Percentiles rank a stretch among this genome's conserved stretches.
Conservation (phyloP, 2,329 filamentous ascomycete genomes). For the Cercospora sp. region DNA sequence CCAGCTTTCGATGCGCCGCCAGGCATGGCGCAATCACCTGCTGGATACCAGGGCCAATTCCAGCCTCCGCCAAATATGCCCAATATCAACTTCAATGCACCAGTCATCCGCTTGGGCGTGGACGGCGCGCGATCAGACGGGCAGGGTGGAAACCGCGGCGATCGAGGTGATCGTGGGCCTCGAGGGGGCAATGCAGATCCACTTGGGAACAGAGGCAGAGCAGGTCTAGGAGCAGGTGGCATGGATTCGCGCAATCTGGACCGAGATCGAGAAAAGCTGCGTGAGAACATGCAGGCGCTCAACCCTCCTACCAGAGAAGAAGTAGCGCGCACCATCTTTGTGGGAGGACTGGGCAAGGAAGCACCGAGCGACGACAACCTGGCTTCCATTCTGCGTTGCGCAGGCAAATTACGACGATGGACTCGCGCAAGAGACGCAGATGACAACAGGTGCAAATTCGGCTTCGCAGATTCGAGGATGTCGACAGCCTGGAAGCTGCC, state of each 20-base stretch:
- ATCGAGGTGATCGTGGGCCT: slow-evolving; percentile 25
- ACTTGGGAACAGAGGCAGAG: slow-evolving; percentile 45
- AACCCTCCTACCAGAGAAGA: slow-evolving; percentile 86
- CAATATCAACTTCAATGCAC: slow-evolving; percentile 97
- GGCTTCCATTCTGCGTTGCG: slow-evolving; percentile 74
- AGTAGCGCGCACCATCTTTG: slow-evolving; percentile 85
- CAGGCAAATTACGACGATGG: slow-evolving; percentile 78
- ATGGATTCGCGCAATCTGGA: slow-evolving; percentile 63
- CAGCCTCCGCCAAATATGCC: slow-evolving; percentile 89
- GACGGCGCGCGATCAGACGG: slow-evolving; percentile 62
- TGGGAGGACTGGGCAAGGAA: slow-evolving; percentile 81
- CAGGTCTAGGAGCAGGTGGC: slow-evolving; percentile 50
- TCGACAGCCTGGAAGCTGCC: slow-evolving; percentile 80
- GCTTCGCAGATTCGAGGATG: slow-evolving; percentile 92
- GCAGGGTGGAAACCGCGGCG: slow-evolving; percentile 49
- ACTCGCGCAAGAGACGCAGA: slow-evolving; percentile 76
- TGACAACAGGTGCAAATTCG: slow-evolving; percentile 81
- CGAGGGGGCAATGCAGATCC: slow-evolving; percentile 43
- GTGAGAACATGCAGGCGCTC: slow-evolving; percentile 47
- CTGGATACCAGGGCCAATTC: slow-evolving; percentile 78
- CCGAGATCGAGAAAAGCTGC: slow-evolving; percentile 40
- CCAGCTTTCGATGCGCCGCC: slow-evolving; percentile 78
- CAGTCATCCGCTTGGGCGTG: slow-evolving; percentile 90
- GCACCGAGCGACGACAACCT: slow-evolving; percentile 74
- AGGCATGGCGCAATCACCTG: slow-evolving; percentile 74